These are phyloP conservation scores for Soucietia sequanensis DNA, from an alignment of 805 yeast genomes.

Conservation along the genomic window DNA sequence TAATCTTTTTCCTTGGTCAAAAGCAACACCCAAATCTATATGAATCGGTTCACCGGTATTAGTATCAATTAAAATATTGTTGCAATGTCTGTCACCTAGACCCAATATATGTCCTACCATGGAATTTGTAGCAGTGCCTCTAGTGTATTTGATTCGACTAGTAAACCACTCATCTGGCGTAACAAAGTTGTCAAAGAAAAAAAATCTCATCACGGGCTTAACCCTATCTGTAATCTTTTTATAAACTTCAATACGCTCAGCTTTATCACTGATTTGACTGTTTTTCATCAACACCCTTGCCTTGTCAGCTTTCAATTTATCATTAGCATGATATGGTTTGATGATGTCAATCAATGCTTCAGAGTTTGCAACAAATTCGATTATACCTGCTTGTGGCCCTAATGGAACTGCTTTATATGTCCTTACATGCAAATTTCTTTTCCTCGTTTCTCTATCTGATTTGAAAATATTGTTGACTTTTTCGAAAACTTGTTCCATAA, in stretches of 20 bases:
- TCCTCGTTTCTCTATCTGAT: constrained; percentile 54
- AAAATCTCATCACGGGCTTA: constrained; percentile 66
- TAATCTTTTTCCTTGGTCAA: constrained; percentile 85
- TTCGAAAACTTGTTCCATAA: constrained; percentile 95
- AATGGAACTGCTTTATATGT: constrained; percentile 90
- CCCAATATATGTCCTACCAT: constrained; percentile 89
- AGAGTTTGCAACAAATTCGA: constrained; percentile 85
- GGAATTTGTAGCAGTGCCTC: constrained; percentile 81
- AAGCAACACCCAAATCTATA: constrained; percentile 94
- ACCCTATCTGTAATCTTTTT: constrained; percentile 47
- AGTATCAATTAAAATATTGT: constrained; percentile 80
- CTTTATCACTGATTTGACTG: constrained; percentile 45
- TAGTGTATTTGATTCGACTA: constrained; percentile 61
- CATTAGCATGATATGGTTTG: constrained; percentile 57
- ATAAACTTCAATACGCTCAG: constrained; percentile 47
- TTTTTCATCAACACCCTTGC: constrained; percentile 68
- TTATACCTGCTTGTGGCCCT: constrained; percentile 83
- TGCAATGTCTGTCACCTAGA: constrained; percentile 92
- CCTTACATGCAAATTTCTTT: constrained; percentile 60
- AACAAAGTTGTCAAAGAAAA: constrained; percentile 65
- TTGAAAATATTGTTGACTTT: constrained; percentile 71
- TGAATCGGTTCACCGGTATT: constrained; percentile 91
- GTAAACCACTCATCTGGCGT: constrained; percentile 74
- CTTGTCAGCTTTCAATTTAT: constrained; percentile 46
- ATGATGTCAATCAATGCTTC: constrained; percentile 68